phyloP scores from a whole-genome alignment of 768 basidiomycete genomes.

The Tricholoma flavovirens region DNA sequence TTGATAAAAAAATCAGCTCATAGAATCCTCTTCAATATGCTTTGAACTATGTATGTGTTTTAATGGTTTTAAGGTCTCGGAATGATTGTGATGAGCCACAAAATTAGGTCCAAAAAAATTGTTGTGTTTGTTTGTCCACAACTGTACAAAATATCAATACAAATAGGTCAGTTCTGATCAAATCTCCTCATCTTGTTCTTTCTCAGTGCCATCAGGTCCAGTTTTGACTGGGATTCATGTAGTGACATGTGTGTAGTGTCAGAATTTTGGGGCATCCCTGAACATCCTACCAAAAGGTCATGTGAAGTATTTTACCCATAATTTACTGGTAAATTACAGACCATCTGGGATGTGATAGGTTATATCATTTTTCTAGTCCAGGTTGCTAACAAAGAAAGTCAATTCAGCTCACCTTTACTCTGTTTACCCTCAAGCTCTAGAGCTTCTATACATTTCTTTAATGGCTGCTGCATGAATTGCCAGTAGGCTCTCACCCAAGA shows the following conservation, averaged over 20 bases:
- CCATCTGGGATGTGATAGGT: no score
- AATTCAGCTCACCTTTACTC: not conserved
- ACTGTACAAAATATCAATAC: not conserved
- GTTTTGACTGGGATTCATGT: no score
- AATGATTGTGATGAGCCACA: not conserved
- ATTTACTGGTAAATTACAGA: no score
- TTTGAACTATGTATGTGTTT: not conserved
- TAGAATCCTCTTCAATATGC: not conserved
- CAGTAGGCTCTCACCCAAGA: not conserved
- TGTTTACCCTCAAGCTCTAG: not conserved
- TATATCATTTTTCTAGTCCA: not conserved
- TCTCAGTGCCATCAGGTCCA: no score
- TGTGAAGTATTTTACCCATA: no score
- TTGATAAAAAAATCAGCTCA: no score
- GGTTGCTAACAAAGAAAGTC: not conserved
- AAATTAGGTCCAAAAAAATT: not conserved
- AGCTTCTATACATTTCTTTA: not conserved
- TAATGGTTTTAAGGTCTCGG: no score
- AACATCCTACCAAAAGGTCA: no score
- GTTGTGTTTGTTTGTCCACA: not conserved
- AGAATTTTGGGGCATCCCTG: no score
- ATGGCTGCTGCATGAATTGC: not conserved
- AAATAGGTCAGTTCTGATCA: no score
- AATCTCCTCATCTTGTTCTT: no score
- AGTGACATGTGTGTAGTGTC: no score